Percentiles rank a stretch among this genome's conserved stretches.
phyloP scores from a whole-genome alignment of 331 rosid genomes.

The Telfairia occidentalis region DNA sequence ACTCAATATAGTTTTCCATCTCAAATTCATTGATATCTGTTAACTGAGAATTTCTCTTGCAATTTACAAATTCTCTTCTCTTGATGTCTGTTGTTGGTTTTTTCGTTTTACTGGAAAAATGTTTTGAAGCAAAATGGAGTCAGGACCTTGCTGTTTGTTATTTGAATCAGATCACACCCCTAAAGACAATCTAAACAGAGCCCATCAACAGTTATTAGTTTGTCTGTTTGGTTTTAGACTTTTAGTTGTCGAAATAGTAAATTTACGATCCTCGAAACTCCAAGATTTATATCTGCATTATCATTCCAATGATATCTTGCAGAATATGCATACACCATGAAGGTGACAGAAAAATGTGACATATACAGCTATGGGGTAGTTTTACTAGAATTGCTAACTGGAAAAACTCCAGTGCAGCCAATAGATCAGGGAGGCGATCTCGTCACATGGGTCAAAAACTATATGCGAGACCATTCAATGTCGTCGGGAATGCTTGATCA shows the following conservation, averaged over 20 bases:
- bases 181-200: background rate
- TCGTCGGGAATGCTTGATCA: constrained; percentile 52
- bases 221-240: background rate
- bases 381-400: constrained; percentile 80
- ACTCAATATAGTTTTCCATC: background rate
- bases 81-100: background rate
- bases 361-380: constrained; percentile 92
- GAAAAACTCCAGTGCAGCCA: constrained; percentile 80
- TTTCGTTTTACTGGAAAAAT: background rate
- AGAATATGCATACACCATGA: constrained; percentile 99
- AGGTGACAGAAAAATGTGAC: constrained; percentile 92
- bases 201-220: background rate
- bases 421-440: constrained; percentile 89
- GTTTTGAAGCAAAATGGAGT: background rate
- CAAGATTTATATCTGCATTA: background rate
- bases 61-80: background rate
- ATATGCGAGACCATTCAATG: constrained; percentile 45
- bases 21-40: background rate
- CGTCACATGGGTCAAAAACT: constrained; percentile 56
- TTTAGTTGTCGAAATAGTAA: background rate
- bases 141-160: background rate
- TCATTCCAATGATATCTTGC: constrained; percentile 15
- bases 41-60: background rate
- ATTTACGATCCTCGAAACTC: background rate
- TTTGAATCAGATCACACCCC: background rate